Evolutionary conservation across 495 filamentous ascomycete species (phyloP).

Genomic region (Halenospora varia): DNA sequence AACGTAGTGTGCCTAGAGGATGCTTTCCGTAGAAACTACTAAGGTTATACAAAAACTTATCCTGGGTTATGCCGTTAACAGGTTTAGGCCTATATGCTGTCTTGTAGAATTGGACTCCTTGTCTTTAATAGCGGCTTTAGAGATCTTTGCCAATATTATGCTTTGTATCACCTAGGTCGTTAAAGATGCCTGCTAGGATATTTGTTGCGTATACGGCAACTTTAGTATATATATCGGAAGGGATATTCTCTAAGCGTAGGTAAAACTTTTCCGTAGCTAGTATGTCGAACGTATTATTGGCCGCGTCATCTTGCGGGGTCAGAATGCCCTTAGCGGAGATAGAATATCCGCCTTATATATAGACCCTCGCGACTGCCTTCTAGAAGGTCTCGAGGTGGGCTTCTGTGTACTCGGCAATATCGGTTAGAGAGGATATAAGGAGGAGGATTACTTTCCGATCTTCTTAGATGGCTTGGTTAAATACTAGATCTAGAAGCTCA

Average conservation of each 20-base stretch:
- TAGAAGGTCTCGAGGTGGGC: conserved; percentile 1
- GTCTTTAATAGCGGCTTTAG: neutral
- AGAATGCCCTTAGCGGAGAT: neutral
- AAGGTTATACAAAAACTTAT: conserved; percentile 1
- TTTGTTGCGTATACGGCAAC: conserved; percentile 4
- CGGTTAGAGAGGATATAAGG: conserved; percentile 9
- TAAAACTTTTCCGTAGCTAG: neutral
- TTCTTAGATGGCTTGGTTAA: conserved; percentile 5
- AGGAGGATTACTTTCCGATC: conserved; percentile 2
- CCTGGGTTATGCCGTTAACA: conserved; percentile 1
- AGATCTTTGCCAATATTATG: conserved; percentile 3
- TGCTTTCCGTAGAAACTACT: conserved; percentile 9
- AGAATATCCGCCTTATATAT: conserved; percentile 11
- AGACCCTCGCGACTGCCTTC: conserved; percentile 3
- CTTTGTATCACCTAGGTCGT: neutral
- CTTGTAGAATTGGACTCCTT: conserved; percentile 3
- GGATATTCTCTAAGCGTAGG: conserved; percentile 4
- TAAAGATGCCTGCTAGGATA: conserved; percentile 7
- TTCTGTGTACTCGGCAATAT: neutral
- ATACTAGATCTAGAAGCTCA: conserved; percentile 5
- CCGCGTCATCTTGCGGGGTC: neutral
- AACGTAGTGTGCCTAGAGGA: neutral
- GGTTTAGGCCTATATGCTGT: neutral
- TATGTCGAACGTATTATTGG: conserved; percentile 10
- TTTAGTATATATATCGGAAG: conserved; percentile 6